Percentiles rank a stretch among this genome's conserved stretches.
These are phyloP conservation scores for Candida nemodendra DNA, from an alignment of 805 yeast genomes.

Conservation along the genomic window DNA sequence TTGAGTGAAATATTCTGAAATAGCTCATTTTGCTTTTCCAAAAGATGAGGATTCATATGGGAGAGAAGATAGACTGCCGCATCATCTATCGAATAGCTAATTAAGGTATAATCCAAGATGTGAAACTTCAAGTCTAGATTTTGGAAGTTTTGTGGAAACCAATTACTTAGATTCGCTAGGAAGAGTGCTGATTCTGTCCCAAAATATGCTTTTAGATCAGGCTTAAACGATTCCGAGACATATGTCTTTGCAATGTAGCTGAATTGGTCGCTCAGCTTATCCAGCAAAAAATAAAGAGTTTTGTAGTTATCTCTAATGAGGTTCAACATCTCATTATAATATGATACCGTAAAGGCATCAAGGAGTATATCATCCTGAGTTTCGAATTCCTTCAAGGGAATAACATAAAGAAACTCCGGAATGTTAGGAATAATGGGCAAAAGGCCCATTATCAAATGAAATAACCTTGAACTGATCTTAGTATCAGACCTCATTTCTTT, in stretches of 20 bases:
- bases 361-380: conserved; percentile 31
- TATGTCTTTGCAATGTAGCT: conserved; percentile 25
- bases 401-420: conserved; percentile 27
- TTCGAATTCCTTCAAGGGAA: conserved; percentile 22
- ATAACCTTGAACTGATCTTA: conserved; percentile 28
- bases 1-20: conserved; percentile 21
- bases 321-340: conserved; percentile 30
- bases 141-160: conserved; percentile 19
- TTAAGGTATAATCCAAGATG: conserved; percentile 21
- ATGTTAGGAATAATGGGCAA: conserved; percentile 24
- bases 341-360: conserved; percentile 28
- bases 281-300: conserved; percentile 9
- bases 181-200: conserved; percentile 22
- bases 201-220: conserved; percentile 25
- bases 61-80: conserved; percentile 26
- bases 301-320: conserved; percentile 1
- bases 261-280: conserved; percentile 20
- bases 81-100: conserved; percentile 10
- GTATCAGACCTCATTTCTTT: conserved; percentile 24
- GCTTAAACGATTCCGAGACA: conserved; percentile 24
- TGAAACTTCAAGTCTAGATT: conserved; percentile 22
- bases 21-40: conserved; percentile 17
- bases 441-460: conserved; percentile 30
- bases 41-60: conserved; percentile 25
- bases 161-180: conserved; percentile 18